These are phyloP conservation scores for Agaricus sinodeliciosus DNA, from an alignment of 768 basidiomycete species.

Conservation along the genomic window DNA sequence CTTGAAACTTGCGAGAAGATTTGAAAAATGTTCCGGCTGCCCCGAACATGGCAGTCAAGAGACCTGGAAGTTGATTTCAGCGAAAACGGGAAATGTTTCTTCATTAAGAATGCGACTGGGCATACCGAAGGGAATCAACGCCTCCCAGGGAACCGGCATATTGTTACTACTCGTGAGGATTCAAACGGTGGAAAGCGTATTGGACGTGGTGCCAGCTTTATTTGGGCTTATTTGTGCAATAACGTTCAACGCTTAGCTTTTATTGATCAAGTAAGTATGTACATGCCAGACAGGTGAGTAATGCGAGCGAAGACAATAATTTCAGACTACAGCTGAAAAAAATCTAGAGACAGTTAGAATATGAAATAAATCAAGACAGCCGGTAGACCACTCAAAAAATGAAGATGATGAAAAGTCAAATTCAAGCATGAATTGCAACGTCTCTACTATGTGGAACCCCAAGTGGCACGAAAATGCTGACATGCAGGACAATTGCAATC, in stretches of 20 bases:
- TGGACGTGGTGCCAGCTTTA: slow-evolving; percentile 3
- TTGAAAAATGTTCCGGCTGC: slow-evolving; percentile 85
- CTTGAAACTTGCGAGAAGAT: slow-evolving; percentile 71
- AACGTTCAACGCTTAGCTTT: not conserved
- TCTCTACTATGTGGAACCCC: no score
- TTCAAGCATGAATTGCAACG: no score
- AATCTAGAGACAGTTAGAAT: no score
- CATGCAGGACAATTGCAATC: no score
- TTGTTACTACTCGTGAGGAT: slow-evolving; percentile 15
- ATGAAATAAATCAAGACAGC: no score
- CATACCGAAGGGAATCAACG: slow-evolving; percentile 90
- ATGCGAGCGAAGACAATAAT: no score
- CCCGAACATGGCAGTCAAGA: slow-evolving; percentile 84
- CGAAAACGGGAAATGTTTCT: not conserved
- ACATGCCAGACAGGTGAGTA: no score
- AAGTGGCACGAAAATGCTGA: no score
- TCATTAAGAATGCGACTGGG: not conserved
- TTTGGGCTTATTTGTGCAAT: slow-evolving; percentile 10
- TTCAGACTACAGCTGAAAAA: no score
- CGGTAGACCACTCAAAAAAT: no score
- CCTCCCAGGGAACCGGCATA: slow-evolving; percentile 98
- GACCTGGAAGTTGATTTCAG: slow-evolving; percentile 37
- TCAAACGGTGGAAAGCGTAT: not conserved
- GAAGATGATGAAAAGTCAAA: no score
- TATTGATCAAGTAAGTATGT: no score